A percentile compares a stretch with the other conserved stretches of the same genome.
phyloP scores from a whole-genome alignment of 2,329 filamentous ascomycete genomes.

The Piedraia hortae region DNA sequence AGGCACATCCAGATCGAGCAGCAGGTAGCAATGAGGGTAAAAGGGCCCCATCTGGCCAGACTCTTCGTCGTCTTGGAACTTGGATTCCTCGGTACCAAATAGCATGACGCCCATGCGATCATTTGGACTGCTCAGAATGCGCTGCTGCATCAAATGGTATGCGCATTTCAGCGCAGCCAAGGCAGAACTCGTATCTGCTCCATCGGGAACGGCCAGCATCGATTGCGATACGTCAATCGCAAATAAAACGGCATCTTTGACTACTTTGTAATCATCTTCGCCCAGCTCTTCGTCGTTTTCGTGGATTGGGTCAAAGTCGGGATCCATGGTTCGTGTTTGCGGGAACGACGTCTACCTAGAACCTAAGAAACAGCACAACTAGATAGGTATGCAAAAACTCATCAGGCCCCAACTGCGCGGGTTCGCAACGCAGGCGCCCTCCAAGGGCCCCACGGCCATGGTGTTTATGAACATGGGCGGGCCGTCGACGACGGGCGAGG shows the following conservation, averaged over 20 bases:
- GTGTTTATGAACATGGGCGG: constrained; percentile 99
- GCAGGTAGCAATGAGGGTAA: constrained; percentile 80
- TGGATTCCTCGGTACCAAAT: constrained; percentile 69
- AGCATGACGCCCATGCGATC: constrained; percentile 93
- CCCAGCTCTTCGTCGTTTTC: constrained; percentile 43
- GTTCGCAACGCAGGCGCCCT: too few relatives aligned
- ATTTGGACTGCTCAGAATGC: constrained; percentile 85
- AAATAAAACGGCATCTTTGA: constrained; percentile 95
- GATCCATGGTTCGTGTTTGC: too few relatives aligned
- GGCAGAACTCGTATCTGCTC: constrained; percentile 40
- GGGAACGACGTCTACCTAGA: too few relatives aligned
- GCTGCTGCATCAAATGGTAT: constrained; percentile 87
- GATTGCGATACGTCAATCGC: constrained; percentile 74
- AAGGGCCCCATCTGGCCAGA: constrained; percentile 26
- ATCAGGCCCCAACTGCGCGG: too few relatives aligned
- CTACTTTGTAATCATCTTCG: constrained; percentile 53
- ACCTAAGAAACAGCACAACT: too few relatives aligned
- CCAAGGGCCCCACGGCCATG: constrained; percentile 91
- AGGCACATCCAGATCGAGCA: constrained; percentile 68
- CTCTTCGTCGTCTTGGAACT: constrained; percentile 38
- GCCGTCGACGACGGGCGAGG: constrained; percentile 65
- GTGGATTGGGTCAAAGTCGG: too few relatives aligned
- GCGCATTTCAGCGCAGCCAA: constrained; percentile 78
- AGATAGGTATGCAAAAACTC: too few relatives aligned
- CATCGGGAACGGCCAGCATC: constrained; percentile 46